Base-by-base conservation (phyloP, 805 yeast genomes). In the Suhomyces sp. region DNA sequence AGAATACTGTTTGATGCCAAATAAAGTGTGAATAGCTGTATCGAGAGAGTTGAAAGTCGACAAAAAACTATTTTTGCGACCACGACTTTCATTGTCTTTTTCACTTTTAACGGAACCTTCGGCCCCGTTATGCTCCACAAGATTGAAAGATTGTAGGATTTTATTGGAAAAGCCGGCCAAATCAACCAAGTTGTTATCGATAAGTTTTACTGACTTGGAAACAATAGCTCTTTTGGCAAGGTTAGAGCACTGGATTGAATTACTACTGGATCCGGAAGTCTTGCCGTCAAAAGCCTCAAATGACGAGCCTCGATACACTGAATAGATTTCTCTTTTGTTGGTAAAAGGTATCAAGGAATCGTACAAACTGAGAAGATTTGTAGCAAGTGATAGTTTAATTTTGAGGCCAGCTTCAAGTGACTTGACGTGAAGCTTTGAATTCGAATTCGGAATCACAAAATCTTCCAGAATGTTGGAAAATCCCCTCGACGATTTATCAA, bases 321-420 rank as follows among this genome's bases (percentile, higher is more conserved):
- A 48, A 10, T 40, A 43, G 3, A 64, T 52, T 7, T 56, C 53
- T 19, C 60, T 63, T 29, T 65, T 67, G 37, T 63, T 58, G 7
- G 70, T 62, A 52, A 65, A 66, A 5, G 77, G 74, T 21, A 69
- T 67, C 40, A 81, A 60, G 22, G 73, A 70, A 33, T 76, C 71
- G 61, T 79, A 79, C 19, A 81, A 62, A 3, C 72, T 63, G 4
- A 75, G 64, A 43, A 81, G 57, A 27, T 77, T 71, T 6, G 80
- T 77, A 4, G 77, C 77, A 47, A 76, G 54, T 0, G 83, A 72
- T n/a, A 81, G 60, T 45, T 81, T 71, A 2, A 81, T 75, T 51
- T 75, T 72, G 4, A 82, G 72, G 17, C 80, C 81, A 2, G 83
- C 81, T 35, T 81, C 81, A 19, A 81, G 61, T 10, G 82, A 80